These are phyloP conservation scores for Elongisporangium prolatum DNA, from an alignment of 352 stramenopile genomes.

Conservation along the genomic window DNA sequence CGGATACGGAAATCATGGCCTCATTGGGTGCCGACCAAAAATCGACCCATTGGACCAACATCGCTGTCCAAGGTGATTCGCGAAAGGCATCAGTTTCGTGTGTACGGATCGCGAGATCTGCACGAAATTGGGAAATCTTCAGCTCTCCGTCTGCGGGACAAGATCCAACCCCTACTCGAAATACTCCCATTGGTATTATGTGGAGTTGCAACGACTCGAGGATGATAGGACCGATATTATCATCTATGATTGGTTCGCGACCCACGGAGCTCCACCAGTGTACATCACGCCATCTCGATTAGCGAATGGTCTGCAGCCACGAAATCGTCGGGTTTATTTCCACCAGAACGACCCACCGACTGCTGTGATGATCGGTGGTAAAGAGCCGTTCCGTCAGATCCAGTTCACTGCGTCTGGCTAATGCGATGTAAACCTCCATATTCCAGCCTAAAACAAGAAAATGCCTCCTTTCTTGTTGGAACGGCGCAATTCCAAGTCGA, in stretches of 20 bases:
- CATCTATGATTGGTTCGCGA: slow-evolving; percentile 12
- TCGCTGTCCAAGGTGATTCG: slow-evolving; percentile 8
- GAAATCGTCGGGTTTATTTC: slow-evolving; percentile 7
- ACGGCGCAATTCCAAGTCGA: slow-evolving; percentile 1
- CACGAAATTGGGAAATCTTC: slow-evolving; percentile 4
- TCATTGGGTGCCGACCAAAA: slow-evolving; percentile 6
- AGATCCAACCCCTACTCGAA: slow-evolving; percentile 12
- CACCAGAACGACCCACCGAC: slow-evolving; percentile 6
- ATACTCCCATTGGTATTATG: slow-evolving; percentile 17
- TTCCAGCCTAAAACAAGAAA: slow-evolving; percentile 1
- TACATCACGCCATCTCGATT: slow-evolving; percentile 7
- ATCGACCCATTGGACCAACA: slow-evolving; percentile 1
- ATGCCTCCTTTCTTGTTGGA: too few species aligned
- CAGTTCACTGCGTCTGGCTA: slow-evolving; percentile 4
- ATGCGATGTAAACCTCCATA: background rate
- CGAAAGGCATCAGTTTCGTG: slow-evolving; percentile 11
- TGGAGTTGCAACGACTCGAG: slow-evolving; percentile 7
- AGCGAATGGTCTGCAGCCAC: background rate
- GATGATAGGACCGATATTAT: slow-evolving; percentile 9
- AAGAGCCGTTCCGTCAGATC: slow-evolving; percentile 5
- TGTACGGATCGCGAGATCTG: slow-evolving; percentile 9
- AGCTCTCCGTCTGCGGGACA: slow-evolving; percentile 2
- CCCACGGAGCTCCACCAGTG: slow-evolving; percentile 3
- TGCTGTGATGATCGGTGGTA: slow-evolving; percentile 5
- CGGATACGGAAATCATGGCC: slow-evolving; percentile 14